Percentiles rank a stretch among this genome's conserved stretches.
Conservation (phyloP, 2,329 filamentous ascomycete species). For the Cladobotryum protrusum region DNA sequence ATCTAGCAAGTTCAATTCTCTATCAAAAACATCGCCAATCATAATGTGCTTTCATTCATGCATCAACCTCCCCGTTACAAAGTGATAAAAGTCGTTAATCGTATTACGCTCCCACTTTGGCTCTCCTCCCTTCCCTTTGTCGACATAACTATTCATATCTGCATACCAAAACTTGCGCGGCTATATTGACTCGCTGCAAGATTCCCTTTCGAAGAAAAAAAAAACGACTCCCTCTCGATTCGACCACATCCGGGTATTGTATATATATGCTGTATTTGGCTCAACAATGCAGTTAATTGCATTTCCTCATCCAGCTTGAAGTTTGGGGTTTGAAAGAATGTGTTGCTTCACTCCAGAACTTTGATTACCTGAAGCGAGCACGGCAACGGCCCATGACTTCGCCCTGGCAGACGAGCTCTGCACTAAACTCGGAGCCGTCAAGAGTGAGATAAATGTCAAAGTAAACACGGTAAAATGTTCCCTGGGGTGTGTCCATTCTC, state of each 20-base stretch:
- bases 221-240: neutral
- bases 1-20: slow-evolving; percentile 16
- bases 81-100: slow-evolving; percentile 2
- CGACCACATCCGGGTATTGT: too few species aligned
- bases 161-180: neutral
- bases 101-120: slow-evolving; percentile 1
- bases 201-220: neutral
- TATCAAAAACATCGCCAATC: slow-evolving; percentile 17
- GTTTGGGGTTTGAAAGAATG: neutral
- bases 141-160: slow-evolving; percentile 1
- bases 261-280: too few species aligned
- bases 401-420: slow-evolving; percentile 96
- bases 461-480: slow-evolving; percentile 84
- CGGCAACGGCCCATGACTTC: slow-evolving; percentile 98
- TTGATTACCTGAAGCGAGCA: slow-evolving; percentile 66
- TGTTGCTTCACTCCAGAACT: neutral
- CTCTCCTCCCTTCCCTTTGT: neutral
- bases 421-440: slow-evolving; percentile 96
- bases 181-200: neutral
- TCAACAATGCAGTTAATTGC: too few species aligned
- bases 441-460: slow-evolving; percentile 84
- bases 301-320: neutral
- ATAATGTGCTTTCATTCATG: slow-evolving; percentile 16
- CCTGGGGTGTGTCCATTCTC: slow-evolving; percentile 97
- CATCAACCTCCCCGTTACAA: slow-evolving; percentile 11